These are phyloP conservation scores for Fusarium sp. DNA, from an alignment of 2,329 filamentous ascomycete species.

Conservation along the genomic window DNA sequence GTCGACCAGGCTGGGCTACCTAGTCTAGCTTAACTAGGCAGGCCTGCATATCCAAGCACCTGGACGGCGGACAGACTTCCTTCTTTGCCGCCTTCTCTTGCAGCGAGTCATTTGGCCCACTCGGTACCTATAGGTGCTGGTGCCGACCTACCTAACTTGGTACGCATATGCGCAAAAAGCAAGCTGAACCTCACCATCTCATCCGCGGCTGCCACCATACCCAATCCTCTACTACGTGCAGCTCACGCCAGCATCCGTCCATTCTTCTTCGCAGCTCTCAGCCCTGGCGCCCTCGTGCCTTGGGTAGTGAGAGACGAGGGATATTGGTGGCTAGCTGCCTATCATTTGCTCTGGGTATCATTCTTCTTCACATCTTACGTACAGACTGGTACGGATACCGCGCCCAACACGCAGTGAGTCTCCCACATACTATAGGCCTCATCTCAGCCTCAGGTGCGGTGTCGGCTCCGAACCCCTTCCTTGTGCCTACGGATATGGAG, in stretches of 20 bases:
- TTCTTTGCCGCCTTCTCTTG: background rate
- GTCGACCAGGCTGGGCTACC: background rate
- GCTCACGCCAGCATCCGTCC: background rate
- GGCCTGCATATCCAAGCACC: background rate
- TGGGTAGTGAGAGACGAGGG: background rate
- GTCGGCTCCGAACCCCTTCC: background rate
- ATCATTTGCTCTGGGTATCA: background rate
- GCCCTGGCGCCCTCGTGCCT: background rate
- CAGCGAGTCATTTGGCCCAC: constrained; percentile 2
- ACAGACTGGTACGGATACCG: background rate
- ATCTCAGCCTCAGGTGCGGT: background rate
- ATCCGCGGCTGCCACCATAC: constrained; percentile 14
- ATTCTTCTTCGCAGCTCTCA: background rate
- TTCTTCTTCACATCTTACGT: background rate
- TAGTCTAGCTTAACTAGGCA: background rate
- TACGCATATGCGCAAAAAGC: constrained; percentile 6
- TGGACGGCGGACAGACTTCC: background rate
- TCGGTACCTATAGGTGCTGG: background rate
- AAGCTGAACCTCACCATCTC: constrained; percentile 4
- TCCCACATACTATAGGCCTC: background rate
- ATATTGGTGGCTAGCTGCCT: background rate
- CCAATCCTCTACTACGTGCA: constrained; percentile 22
- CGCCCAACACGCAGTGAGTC: background rate
- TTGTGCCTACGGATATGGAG: background rate
- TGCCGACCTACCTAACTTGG: background rate